phyloP scores from a whole-genome alignment of 108 stramenopile genomes.

The Aurantiochytrium sp. region DNA sequence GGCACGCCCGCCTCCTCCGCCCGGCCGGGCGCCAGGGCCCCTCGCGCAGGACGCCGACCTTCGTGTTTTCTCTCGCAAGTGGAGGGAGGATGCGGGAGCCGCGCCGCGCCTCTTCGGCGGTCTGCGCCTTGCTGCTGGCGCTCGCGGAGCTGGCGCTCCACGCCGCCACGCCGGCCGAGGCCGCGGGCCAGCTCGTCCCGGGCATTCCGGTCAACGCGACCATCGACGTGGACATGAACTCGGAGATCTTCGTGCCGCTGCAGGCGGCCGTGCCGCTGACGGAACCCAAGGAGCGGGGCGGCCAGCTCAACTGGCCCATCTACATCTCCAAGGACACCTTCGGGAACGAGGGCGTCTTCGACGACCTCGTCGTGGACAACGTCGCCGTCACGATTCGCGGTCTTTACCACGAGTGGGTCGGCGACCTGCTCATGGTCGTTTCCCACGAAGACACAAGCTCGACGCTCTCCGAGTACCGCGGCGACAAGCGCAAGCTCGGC shows the following conservation, averaged over 20 bases:
- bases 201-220: not conserved
- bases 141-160: not conserved
- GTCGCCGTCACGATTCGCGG: not conserved
- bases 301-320: constrained; percentile 29
- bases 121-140: too few species aligned
- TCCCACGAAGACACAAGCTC: not conserved
- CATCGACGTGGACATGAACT: not conserved
- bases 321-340: constrained; percentile 3
- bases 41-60: too few species aligned
- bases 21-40: too few species aligned
- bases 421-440: not conserved
- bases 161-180: not conserved
- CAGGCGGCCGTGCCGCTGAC: not conserved
- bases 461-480: not conserved
- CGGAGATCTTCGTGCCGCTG: not conserved
- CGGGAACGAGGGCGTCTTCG: not conserved
- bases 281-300: not conserved
- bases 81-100: too few species aligned
- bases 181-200: not conserved
- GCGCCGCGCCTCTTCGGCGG: too few species aligned
- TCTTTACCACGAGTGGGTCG: not conserved
- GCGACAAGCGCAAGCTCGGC: not conserved
- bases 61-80: too few species aligned
- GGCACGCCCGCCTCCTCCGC: too few species aligned
- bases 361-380: not conserved